phyloP scores from a whole-genome alignment of 257 asterid species.

The Cinchona pubescens region DNA sequence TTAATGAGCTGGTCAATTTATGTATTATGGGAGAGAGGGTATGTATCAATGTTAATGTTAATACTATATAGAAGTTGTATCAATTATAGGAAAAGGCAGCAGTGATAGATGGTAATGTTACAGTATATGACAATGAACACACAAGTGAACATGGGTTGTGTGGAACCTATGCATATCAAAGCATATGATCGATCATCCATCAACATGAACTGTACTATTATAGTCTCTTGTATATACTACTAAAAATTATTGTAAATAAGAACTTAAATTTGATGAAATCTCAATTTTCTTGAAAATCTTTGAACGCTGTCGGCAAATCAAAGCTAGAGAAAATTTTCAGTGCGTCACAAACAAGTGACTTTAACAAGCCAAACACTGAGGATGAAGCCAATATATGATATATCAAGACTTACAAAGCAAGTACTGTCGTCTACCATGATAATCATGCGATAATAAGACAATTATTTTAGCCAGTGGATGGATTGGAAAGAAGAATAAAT shows the following conservation, averaged over 20 bases:
- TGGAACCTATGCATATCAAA: slow-evolving; percentile 5
- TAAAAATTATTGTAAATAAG: no score
- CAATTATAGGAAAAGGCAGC: background rate
- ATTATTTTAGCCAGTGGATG: background rate
- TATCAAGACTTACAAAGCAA: background rate
- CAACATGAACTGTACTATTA: background rate
- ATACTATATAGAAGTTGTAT: background rate
- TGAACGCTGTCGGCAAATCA: slow-evolving; percentile 18
- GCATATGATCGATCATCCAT: slow-evolving; percentile 2
- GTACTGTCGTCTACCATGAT: background rate
- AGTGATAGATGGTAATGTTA: background rate
- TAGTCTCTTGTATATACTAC: background rate
- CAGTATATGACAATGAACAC: slow-evolving; percentile 5
- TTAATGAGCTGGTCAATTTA: background rate
- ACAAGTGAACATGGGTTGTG: slow-evolving; percentile 22
- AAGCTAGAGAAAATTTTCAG: background rate
- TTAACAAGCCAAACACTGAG: background rate
- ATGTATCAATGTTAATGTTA: background rate
- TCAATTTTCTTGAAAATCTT: background rate
- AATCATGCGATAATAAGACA: background rate
- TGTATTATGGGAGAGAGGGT: background rate
- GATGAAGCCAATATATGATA: background rate
- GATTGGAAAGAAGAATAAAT: background rate
- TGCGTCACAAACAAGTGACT: background rate
- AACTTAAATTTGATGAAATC: background rate